phyloP scores from a whole-genome alignment of 768 basidiomycete genomes.

The Rhizopogon vinicolor region DNA sequence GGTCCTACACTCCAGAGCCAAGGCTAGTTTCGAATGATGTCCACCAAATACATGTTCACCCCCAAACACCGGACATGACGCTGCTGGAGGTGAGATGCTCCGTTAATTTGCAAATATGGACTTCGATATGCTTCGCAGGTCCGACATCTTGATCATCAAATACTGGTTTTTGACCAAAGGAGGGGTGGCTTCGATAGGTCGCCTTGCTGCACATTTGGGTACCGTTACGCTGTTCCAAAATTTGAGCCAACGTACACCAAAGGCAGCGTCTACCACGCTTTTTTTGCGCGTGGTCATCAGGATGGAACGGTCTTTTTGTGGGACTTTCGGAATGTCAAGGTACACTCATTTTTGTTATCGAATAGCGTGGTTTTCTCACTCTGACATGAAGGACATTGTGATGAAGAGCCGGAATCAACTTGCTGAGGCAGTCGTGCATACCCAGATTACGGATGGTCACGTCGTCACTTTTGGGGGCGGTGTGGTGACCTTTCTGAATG shows the following conservation, averaged over 20 bases:
- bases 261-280: slow-evolving; percentile 35
- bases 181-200: slow-evolving; percentile 32
- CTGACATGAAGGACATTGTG: slow-evolving; percentile 29
- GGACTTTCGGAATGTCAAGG: slow-evolving; percentile 48
- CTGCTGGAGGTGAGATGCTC: slow-evolving; percentile 41
- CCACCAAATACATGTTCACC: slow-evolving; percentile 43
- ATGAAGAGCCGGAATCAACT: slow-evolving; percentile 27
- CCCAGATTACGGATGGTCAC: slow-evolving; percentile 33
- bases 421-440: slow-evolving; percentile 34
- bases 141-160: slow-evolving; percentile 44
- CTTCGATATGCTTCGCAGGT: slow-evolving; percentile 29
- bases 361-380: slow-evolving; percentile 14
- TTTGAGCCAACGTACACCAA: slow-evolving; percentile 26
- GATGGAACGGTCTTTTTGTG: slow-evolving; percentile 42
- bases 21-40: slow-evolving; percentile 34
- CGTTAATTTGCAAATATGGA: slow-evolving; percentile 7
- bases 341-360: slow-evolving; percentile 16
- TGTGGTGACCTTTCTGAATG: slow-evolving; percentile 34
- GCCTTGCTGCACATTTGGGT: slow-evolving; percentile 43
- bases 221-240: slow-evolving; percentile 23
- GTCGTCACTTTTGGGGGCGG: slow-evolving; percentile 37
- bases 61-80: slow-evolving; percentile 36
- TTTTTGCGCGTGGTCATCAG: slow-evolving; percentile 42
- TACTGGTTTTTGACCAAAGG: slow-evolving; percentile 45
- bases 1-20: slow-evolving; percentile 22